Percentiles rank a stretch among this genome's conserved stretches.
Evolutionary conservation across 176 grass and related monocot species (phyloP).

Genomic region (Musa acuminata): DNA sequence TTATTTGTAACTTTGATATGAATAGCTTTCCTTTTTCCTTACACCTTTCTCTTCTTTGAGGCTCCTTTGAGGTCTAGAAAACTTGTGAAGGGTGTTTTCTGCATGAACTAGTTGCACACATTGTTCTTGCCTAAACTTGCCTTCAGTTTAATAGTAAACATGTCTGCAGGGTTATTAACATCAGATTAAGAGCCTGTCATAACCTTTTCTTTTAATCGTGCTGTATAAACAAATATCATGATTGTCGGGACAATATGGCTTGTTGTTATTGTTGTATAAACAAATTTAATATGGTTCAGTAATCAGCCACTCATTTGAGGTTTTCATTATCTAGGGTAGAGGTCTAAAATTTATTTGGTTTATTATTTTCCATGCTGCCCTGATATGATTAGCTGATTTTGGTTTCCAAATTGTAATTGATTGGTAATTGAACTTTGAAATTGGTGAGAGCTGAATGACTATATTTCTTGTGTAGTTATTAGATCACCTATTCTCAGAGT

Average conservation of each 20-base stretch:
- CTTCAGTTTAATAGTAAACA: not conserved
- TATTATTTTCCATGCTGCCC: not conserved
- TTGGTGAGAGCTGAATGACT: constrained; percentile 12
- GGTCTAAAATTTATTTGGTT: not conserved
- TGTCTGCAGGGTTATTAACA: not conserved
- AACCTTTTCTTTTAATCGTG: no score
- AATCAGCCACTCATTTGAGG: no score
- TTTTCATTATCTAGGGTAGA: no score
- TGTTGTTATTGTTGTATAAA: no score
- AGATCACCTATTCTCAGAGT: constrained; percentile 69
- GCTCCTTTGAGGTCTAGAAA: not conserved
- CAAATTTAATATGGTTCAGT: no score
- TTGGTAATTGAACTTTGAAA: constrained; percentile 5
- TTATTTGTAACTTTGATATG: not conserved
- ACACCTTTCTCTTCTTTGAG: not conserved
- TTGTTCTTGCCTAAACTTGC: not conserved
- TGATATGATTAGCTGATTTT: no score
- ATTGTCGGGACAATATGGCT: no score
- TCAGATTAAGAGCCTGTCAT: no score
- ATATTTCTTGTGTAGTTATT: constrained; percentile 49
- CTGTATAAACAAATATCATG: no score
- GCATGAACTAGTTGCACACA: not conserved
- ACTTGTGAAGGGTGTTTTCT: not conserved
- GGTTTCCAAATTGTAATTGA: not conserved
- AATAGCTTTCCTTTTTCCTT: not conserved